phyloP scores from a whole-genome alignment of 192 early-diverging fungal species.

The Piromyces finnis region DNA sequence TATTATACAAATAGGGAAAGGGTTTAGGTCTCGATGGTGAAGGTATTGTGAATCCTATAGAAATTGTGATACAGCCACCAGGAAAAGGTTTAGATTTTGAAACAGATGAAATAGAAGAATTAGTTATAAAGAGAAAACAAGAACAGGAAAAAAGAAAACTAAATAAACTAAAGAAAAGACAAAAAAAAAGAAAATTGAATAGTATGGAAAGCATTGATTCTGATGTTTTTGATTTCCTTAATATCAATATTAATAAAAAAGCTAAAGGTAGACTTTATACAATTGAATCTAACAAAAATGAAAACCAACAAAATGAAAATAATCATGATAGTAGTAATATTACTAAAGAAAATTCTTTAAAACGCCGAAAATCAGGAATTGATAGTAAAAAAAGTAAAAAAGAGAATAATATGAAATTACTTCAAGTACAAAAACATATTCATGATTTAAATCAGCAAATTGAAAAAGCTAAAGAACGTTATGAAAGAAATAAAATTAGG shows the following conservation, averaged over 20 bases:
- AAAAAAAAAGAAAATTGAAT: not conserved
- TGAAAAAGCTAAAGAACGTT: not conserved
- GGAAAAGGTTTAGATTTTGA: not conserved
- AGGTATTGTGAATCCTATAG: not conserved
- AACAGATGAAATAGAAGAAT: not conserved
- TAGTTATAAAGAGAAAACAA: not conserved
- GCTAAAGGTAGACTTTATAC: not conserved
- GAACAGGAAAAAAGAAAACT: not conserved
- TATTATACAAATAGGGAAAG: not conserved
- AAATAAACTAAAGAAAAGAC: not conserved
- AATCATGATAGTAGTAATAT: not conserved
- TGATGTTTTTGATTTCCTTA: not conserved
- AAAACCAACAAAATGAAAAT: not conserved
- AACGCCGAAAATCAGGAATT: not conserved
- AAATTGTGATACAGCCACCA: not conserved
- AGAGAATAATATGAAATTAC: not conserved
- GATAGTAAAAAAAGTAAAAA: not conserved
- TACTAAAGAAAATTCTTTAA: not conserved
- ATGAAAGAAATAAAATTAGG: not conserved
- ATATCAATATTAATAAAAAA: not conserved
- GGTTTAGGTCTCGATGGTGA: not conserved
- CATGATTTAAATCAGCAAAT: not conserved
- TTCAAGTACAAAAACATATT: not conserved
- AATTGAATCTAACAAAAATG: not conserved
- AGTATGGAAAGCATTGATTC: not conserved